Base-by-base conservation (phyloP, 257 asterid species). In the Scutellaria barbata region DNA sequence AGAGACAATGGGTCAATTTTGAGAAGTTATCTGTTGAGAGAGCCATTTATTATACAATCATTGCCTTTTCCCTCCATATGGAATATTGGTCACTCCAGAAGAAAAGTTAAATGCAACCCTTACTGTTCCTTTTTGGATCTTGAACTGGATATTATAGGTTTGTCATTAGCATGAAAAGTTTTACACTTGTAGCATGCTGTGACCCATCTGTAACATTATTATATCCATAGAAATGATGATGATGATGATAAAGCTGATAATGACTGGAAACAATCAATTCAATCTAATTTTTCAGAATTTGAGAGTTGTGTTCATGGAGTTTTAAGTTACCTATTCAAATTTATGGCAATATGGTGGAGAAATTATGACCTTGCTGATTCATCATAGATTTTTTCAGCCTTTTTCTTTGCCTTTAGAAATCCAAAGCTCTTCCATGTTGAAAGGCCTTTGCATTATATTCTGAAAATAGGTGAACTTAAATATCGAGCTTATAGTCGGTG, bases 321-420 rank as follows among this genome's bases (percentile, higher is more conserved):
- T 35, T 51, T 50, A 4, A 60, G 25, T 41, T 73, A 2, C 50
- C 10, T 68, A 50, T 41, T 10, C 39, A 17, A 41, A 61, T 20
- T 67, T 50, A 35, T 12, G 43, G 66, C 8, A 18, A 16, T 35
- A 43, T 8, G 42, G 4, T 12, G 14, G 53, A 22, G 65, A 63
- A 43, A 8, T 69, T 43, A 60, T 57, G 35, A 71, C 52, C 22
- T 55, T 20, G 63, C 57, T 47, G 22, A 10, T 22, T 18, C 10
- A 33, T 50, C 17, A 16, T 63, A 52, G n/a, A 48, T 51, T 67
- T 43, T 43, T 48, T 33, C 71, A 12, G n/a, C 63, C 59, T 68
- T 67, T 30, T 62, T 22, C 75, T 30, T 56, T 68, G 63, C 35
- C 54, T 43, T 48, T 25, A 30, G 66, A 65, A 54, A 30, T 52